phyloP scores from a whole-genome alignment of 495 filamentous ascomycete genomes.

The Neurospora sp. region DNA sequence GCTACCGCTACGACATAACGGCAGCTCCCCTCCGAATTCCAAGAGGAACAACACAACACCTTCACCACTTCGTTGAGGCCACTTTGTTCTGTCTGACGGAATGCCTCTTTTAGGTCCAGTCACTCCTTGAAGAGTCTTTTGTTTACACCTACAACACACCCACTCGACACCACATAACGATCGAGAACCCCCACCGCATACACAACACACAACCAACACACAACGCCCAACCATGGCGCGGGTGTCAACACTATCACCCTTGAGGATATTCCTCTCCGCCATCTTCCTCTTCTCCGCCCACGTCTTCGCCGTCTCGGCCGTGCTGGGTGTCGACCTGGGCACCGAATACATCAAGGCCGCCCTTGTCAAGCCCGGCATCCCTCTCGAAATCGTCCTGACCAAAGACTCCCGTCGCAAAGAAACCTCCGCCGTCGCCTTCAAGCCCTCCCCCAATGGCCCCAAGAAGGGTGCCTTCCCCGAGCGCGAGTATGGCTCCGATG shows the following conservation, averaged over 20 bases:
- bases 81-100: not conserved
- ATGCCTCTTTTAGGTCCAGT: not conserved
- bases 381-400: constrained; percentile 96
- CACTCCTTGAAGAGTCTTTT: not conserved
- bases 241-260: constrained; percentile 26
- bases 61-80: not conserved
- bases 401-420: constrained; percentile 98
- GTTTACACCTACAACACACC: not conserved
- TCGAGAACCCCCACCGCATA: constrained; percentile 5
- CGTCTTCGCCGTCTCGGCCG: constrained; percentile 50
- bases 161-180: constrained; percentile 12
- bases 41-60: not conserved
- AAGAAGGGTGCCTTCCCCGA: constrained; percentile 65
- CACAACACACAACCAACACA: constrained; percentile 1
- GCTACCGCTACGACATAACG: not conserved
- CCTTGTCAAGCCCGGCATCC: constrained; percentile 94
- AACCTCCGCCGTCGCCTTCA: constrained; percentile 83
- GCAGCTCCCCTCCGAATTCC: not conserved
- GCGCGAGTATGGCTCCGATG: constrained; percentile 83
- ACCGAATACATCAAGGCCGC: constrained; percentile 97
- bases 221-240: constrained; percentile 33
- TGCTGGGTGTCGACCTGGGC: constrained; percentile 88
- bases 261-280: constrained; percentile 32
- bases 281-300: constrained; percentile 39
- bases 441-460: constrained; percentile 54